Evolutionary conservation across 345 rosid genomes (phyloP).

Genomic region (Murraya koenigii): DNA sequence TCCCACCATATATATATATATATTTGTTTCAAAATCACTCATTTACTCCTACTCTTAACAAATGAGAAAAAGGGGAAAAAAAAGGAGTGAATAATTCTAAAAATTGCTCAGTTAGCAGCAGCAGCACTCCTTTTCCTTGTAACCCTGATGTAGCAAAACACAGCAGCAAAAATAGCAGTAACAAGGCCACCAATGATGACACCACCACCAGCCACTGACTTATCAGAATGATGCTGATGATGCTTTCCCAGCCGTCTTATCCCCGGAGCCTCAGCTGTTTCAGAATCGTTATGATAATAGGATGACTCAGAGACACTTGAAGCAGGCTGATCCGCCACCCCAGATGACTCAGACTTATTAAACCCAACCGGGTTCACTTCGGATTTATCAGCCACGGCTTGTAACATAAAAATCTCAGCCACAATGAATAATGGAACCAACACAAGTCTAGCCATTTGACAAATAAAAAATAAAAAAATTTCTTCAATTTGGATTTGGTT

Average conservation of each 20-base stretch:
- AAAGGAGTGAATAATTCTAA: background rate
- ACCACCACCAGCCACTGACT: conserved; percentile 59
- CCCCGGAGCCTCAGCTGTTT: conserved; percentile 42
- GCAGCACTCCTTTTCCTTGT: conserved; percentile 38
- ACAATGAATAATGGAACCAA: conserved; percentile 23
- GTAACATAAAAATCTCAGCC: conserved; percentile 29
- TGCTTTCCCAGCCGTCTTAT: conserved; percentile 44
- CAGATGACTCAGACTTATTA: conserved; percentile 3
- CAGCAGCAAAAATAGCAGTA: conserved; percentile 58
- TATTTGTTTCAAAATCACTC: background rate
- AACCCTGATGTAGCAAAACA: conserved; percentile 61
- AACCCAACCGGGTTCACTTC: conserved; percentile 15
- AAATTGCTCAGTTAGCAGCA: conserved; percentile 9
- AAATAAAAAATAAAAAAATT: background rate
- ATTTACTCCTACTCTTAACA: background rate
- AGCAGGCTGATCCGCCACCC: conserved; percentile 20
- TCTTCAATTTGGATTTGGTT: background rate
- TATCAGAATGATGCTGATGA: conserved; percentile 34
- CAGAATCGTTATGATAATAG: background rate
- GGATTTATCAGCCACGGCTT: conserved; percentile 25
- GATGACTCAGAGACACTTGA: conserved; percentile 10
- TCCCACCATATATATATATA: background rate
- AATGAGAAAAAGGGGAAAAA: background rate
- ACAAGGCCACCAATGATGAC: conserved; percentile 64
- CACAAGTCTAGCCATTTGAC: conserved; percentile 20